Evolutionary conservation across 2,329 filamentous ascomycete species (phyloP).

Genomic region (Alternaria atra): DNA sequence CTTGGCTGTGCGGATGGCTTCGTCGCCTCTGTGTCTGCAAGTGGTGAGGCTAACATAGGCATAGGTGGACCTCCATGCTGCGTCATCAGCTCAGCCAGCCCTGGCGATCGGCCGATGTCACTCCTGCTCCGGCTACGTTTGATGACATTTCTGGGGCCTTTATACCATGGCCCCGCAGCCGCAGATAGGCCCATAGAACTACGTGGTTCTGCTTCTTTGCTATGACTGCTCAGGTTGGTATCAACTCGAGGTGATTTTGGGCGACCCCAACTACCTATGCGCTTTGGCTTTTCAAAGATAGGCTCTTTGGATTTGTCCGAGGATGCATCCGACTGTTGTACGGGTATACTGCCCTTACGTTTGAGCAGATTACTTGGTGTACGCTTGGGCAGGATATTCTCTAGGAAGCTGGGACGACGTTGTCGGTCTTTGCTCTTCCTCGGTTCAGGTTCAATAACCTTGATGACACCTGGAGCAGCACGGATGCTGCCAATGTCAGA

Average conservation of each 20-base stretch:
- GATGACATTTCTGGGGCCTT: constrained; percentile 54
- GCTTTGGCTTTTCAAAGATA: constrained; percentile 47
- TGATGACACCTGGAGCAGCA: constrained; percentile 68
- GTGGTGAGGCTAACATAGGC: constrained; percentile 61
- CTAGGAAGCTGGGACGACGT: constrained; percentile 65
- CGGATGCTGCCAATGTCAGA: constrained; percentile 70
- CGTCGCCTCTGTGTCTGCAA: constrained; percentile 48
- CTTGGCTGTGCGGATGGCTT: constrained; percentile 45
- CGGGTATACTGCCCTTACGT: constrained; percentile 55
- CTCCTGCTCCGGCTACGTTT: constrained; percentile 66
- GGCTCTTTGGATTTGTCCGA: constrained; percentile 44
- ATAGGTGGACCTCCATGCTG: constrained; percentile 67
- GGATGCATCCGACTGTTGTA: constrained; percentile 34
- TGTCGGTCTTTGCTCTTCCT: constrained; percentile 51
- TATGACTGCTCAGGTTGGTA: constrained; percentile 50
- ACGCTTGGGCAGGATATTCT: constrained; percentile 54
- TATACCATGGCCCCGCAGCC: constrained; percentile 48
- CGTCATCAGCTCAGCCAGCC: constrained; percentile 64
- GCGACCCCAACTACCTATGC: constrained; percentile 54
- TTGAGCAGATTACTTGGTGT: constrained; percentile 58
- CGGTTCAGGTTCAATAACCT: constrained; percentile 62
- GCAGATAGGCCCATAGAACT: constrained; percentile 50
- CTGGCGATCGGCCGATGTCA: constrained; percentile 59
- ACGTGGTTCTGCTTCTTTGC: constrained; percentile 65
- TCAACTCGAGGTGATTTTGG: constrained; percentile 54